These are phyloP conservation scores for Colletotrichum limetticola DNA, from an alignment of 2,329 filamentous ascomycete species.

Conservation along the genomic window DNA sequence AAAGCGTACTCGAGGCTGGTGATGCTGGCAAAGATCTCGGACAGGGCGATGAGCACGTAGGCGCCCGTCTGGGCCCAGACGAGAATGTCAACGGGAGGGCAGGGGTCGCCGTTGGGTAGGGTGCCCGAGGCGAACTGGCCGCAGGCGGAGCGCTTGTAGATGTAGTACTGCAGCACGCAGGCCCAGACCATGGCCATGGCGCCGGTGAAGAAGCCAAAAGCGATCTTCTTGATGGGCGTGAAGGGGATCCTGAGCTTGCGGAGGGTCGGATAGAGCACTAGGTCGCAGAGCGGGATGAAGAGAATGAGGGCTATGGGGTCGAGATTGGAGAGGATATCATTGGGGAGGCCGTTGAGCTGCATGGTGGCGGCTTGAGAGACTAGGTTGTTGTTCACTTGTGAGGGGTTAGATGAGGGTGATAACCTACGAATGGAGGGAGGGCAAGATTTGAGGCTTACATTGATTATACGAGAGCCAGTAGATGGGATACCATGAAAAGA, in stretches of 20 bases:
- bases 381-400: slow-evolving; percentile 65
- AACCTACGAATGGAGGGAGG: neutral
- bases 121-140: slow-evolving; percentile 53
- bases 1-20: slow-evolving; percentile 78
- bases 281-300: slow-evolving; percentile 78
- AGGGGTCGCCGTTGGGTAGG: slow-evolving; percentile 39
- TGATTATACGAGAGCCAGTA: slow-evolving; percentile 65
- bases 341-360: slow-evolving; percentile 76
- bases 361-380: slow-evolving; percentile 73
- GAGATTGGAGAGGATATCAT: slow-evolving; percentile 81
- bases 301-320: slow-evolving; percentile 85
- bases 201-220: slow-evolving; percentile 73
- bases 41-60: slow-evolving; percentile 60
- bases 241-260: slow-evolving; percentile 73
- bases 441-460: slow-evolving; percentile 39
- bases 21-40: slow-evolving; percentile 62
- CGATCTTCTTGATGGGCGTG: slow-evolving; percentile 81
- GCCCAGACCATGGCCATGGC: slow-evolving; percentile 69
- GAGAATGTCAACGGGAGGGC: slow-evolving; percentile 64
- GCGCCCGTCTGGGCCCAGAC: slow-evolving; percentile 69
- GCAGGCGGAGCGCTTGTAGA: slow-evolving; percentile 73
- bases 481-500: slow-evolving; percentile 76
- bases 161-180: slow-evolving; percentile 65
- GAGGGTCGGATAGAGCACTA: slow-evolving; percentile 74
- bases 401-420: slow-evolving; percentile 27